Conservation (phyloP, 2,329 filamentous ascomycete species). For the Aureobasidium namibiae region DNA sequence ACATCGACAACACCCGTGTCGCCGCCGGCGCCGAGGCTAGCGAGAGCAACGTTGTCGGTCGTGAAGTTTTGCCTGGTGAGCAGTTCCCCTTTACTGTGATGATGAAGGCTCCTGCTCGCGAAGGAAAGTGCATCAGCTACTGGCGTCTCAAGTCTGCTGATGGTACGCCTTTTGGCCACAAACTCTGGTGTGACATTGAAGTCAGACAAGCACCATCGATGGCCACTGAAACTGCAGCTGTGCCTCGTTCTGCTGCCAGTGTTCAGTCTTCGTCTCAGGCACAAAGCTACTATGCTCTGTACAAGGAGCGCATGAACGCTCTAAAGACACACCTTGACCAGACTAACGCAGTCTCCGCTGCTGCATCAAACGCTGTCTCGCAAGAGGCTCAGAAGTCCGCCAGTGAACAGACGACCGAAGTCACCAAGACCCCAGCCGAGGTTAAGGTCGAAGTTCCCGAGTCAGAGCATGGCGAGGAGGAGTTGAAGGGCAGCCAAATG, state of each 20-base stretch:
- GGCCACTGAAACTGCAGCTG: not conserved
- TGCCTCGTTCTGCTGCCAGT: not conserved
- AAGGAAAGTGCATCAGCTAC: conserved; percentile 83
- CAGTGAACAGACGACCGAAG: conserved; percentile 20
- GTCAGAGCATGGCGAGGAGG: conserved; percentile 23
- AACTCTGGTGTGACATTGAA: conserved; percentile 87
- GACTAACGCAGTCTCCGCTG: not conserved
- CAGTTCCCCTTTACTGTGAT: conserved; percentile 73
- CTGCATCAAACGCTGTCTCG: not conserved
- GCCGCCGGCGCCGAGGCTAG: conserved; percentile 70
- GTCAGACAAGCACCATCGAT: conserved; percentile 38
- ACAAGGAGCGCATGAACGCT: conserved; percentile 13
- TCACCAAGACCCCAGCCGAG: not conserved
- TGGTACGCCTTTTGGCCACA: conserved; percentile 79
- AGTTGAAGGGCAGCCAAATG: conserved; percentile 57
- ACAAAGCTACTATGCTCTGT: conserved; percentile 18
- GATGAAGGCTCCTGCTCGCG: conserved; percentile 69
- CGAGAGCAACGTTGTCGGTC: conserved; percentile 70
- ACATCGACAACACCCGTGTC: conserved; percentile 71
- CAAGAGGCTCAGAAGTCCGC: not conserved
- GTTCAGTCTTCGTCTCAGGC: not conserved
- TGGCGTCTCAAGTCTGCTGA: conserved; percentile 84
- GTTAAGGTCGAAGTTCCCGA: conserved; percentile 24
- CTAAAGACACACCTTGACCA: conserved; percentile 1
- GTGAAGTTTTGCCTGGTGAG: conserved; percentile 63